These are phyloP conservation scores for Sarcomyxa edulis DNA, from an alignment of 768 basidiomycete genomes.

Conservation along the genomic window DNA sequence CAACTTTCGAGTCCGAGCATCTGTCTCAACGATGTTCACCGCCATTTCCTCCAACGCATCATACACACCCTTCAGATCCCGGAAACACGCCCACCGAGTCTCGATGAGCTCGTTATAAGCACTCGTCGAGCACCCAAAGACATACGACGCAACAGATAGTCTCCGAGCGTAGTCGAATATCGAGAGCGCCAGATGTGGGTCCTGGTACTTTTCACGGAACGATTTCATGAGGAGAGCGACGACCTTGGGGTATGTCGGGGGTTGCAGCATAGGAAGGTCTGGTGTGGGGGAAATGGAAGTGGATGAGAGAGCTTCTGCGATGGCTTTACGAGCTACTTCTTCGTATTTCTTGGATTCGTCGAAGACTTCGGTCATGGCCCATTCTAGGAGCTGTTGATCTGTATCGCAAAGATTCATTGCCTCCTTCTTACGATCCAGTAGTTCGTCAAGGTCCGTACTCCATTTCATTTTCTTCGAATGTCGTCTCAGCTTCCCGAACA, in stretches of 20 bases:
- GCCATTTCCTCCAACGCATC: constrained; percentile 78
- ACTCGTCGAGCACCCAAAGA: constrained; percentile 83
- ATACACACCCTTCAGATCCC: constrained; percentile 73
- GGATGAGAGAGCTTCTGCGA: constrained; percentile 20
- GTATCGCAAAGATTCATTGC: constrained; percentile 64
- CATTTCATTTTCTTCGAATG: constrained; percentile 45
- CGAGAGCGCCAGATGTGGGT: constrained; percentile 77
- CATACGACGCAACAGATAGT: constrained; percentile 74
- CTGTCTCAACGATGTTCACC: constrained; percentile 67
- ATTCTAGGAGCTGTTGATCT: constrained; percentile 68
- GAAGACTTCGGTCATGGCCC: constrained; percentile 70
- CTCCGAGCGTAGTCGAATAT: constrained; percentile 78
- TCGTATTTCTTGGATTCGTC: constrained; percentile 48
- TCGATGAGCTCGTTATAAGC: constrained; percentile 86
- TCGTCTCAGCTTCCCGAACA: constrained; percentile 52
- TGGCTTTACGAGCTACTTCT: constrained; percentile 35
- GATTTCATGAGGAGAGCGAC: constrained; percentile 73
- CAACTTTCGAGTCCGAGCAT: constrained; percentile 54
- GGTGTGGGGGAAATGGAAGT: not conserved
- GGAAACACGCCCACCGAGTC: constrained; percentile 81
- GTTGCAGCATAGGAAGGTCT: constrained; percentile 40
- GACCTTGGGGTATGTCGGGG: constrained; percentile 67
- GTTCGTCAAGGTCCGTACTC: constrained; percentile 46
- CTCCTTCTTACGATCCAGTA: constrained; percentile 66
- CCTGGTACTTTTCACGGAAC: constrained; percentile 72